phyloP scores from a whole-genome alignment of 345 rosid species.

The Salix dunnii region DNA sequence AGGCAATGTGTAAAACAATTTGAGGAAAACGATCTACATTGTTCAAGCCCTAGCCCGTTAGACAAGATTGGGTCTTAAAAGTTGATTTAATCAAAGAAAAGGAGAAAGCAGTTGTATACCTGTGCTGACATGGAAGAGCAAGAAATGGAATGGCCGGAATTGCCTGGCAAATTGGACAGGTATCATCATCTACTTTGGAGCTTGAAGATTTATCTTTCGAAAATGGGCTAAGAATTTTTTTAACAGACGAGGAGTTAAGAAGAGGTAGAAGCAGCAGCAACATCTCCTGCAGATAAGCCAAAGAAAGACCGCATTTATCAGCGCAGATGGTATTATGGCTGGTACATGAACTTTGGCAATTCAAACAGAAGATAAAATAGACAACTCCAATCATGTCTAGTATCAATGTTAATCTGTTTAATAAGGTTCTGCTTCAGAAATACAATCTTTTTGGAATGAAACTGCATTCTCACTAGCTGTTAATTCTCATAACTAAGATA shows the following conservation, averaged over 20 bases:
- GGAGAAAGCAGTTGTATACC: constrained; percentile 38
- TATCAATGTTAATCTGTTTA: background rate
- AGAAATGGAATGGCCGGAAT: constrained; percentile 81
- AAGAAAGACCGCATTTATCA: background rate
- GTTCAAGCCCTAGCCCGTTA: background rate
- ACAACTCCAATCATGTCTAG: background rate
- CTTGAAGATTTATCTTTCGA: constrained; percentile 73
- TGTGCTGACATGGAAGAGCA: constrained; percentile 92
- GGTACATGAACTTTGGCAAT: background rate
- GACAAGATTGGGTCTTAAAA: background rate
- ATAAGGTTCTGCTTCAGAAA: background rate
- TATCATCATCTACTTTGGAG: constrained; percentile 48
- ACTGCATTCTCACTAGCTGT: background rate
- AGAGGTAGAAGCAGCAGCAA: constrained; percentile 90
- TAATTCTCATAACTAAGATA: background rate
- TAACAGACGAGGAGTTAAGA: constrained; percentile 83
- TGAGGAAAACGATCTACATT: background rate
- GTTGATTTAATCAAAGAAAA: background rate
- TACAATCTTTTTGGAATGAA: background rate
- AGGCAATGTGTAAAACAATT: background rate
- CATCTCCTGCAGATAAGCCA: constrained; percentile 69
- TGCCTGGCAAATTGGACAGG: constrained; percentile 79
- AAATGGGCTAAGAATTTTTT: constrained; percentile 70
- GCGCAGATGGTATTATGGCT: background rate
- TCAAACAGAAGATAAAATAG: background rate